phyloP scores from a whole-genome alignment of 2,329 filamentous ascomycete genomes.

The Alternaria rosae region DNA sequence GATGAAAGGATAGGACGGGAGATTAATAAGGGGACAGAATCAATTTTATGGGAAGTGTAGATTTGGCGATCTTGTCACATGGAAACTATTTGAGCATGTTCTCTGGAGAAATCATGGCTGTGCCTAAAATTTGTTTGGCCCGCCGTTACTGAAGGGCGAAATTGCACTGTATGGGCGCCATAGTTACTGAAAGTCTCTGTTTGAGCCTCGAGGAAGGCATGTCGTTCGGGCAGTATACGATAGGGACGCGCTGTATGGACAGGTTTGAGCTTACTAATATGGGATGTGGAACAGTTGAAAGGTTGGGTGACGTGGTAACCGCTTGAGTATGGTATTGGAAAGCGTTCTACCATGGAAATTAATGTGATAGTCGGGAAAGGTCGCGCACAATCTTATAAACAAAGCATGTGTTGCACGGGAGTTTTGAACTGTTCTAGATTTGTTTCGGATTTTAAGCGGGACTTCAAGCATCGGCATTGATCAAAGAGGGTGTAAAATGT shows the following conservation, averaged over 20 bases:
- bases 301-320: neutral
- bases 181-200: accelerated
- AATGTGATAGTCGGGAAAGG: neutral
- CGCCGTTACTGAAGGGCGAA: neutral
- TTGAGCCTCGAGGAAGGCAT: neutral
- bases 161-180: neutral
- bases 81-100: neutral
- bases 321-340: neutral
- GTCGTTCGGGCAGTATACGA: neutral
- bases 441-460: too few relatives aligned
- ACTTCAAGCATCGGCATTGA: too few relatives aligned
- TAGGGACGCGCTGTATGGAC: neutral
- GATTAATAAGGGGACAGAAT: accelerated
- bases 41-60: neutral
- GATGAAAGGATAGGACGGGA: neutral
- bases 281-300: neutral
- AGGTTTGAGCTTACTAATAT: neutral
- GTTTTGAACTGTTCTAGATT: too few relatives aligned
- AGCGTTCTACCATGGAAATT: neutral
- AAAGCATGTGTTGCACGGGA: too few relatives aligned
- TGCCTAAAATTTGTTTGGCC: neutral
- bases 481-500: too few relatives aligned
- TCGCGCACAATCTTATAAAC: neutral
- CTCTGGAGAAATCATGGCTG: too few relatives aligned
- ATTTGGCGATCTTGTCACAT: neutral